Evolutionary conservation across 306 rosid genomes (phyloP), one percentile per base, ranked within the genome.

Genomic region (Pyrus bretschneideri): DNA sequence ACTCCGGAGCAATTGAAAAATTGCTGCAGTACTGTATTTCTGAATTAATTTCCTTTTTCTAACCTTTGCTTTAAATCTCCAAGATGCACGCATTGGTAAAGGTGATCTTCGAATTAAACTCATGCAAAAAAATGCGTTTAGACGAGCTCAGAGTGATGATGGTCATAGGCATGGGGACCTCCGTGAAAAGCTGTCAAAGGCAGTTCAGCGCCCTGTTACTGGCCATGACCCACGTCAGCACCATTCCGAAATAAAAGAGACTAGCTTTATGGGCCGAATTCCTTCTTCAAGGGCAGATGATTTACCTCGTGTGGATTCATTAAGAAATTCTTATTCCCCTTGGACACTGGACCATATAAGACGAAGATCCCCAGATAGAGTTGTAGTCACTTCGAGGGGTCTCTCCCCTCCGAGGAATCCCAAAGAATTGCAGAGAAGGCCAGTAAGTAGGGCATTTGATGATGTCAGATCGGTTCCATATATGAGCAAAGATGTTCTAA

Each of bases 41-140:
- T 79, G 64, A 44, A 40, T 81, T 57, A 60, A 29, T 66, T 70
- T 77, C 64, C 5, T 15, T 17, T 83, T 67, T 77, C 74, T 81
- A 68, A 83, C 82, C 45, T 74, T 66, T 66, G 60, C 29, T 18
- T 76, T 57, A 51, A 83, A 60, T 83, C 64, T 19, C 69, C 25
- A 81, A 86, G 95, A 79, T 80, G 69, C 72, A 27, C 82, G 45
- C 78, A 80, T 95, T 81, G 86, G 86, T 44, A 88, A 84, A 88
- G 87, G 88, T 72, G 99, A 95, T 80, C 99, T 95, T 23, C 96
- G 97, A 22, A 78, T 84, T 80, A 95, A 92, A 83, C 97, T 95
- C 78, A 83, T 90, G 89, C 86, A 52, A 72, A 95, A 92, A 85
- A 85, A 80, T 84, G 87, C 90, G 35, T 75, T 69, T n/a, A 82